Evolutionary conservation across 495 filamentous ascomycete genomes (phyloP), one percentile per base, ranked within the genome.

Genomic region (Xylaria nigripes): DNA sequence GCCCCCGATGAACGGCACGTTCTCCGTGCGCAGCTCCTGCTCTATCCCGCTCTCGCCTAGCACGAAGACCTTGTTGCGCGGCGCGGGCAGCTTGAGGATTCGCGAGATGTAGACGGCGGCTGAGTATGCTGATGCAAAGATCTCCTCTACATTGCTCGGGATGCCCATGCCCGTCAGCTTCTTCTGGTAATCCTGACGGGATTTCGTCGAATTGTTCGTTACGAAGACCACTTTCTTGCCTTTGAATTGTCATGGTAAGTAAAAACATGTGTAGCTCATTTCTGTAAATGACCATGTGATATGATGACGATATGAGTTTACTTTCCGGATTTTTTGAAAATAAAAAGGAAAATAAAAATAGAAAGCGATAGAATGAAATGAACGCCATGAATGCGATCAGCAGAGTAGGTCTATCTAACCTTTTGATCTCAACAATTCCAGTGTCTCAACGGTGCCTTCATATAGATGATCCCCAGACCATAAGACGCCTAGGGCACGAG

Each of bases 191-290:
- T 94, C 89, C 22, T 81, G 77, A 16, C 93, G 87, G 16, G 92
- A 95, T 67, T 97, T 97, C 24, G 93, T 97, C 67, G 88, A 94
- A 77, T 99, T 99, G 70, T 99, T 99, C 3, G 93, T 97, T 43
- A 99, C 93, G 66, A 99, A 99, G 54, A 99, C 83, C 16, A 93
- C 75, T 69, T 84, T 87, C 69, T 99, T 99, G 50, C 88, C 90
- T 93, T 24, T 3, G 8, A 10, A 15, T 36, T 19, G 15, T 16
- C 6, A 36, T 5, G 15, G 4, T 2, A 36, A 13, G 32, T 9
- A 2, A 15, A 15, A 2, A 36, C 13, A 29, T 9, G 25, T 9
- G 25, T 29, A 29, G 32, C 13, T 36, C 6, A 36, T 36, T 5
- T 8, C 2, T 36, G 32, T 36, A 13, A 12, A n/a, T n/a, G 6